A percentile compares a stretch with the other conserved stretches of the same genome.
Evolutionary conservation across 2,329 filamentous ascomycete genomes (phyloP).

Genomic region (Diaporthe destruens): DNA sequence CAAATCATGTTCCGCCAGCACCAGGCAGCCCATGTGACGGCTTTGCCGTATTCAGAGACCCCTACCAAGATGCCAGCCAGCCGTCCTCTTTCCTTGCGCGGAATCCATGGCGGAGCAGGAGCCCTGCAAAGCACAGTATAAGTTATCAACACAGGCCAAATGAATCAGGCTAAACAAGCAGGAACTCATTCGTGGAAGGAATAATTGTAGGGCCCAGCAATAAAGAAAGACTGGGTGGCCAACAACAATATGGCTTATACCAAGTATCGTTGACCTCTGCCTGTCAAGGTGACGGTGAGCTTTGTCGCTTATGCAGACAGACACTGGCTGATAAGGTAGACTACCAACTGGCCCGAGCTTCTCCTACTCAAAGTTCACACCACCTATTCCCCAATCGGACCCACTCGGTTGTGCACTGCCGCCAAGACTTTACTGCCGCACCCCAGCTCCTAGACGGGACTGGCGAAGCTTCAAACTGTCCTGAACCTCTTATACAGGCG

Average conservation of each 20-base stretch:
- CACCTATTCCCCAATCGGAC: constrained; percentile 23
- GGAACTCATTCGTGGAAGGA: background rate
- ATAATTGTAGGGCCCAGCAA: background rate
- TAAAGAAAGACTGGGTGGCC: background rate
- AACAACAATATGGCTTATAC: background rate
- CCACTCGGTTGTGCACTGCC: constrained; percentile 8
- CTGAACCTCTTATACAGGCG: constrained; percentile 40
- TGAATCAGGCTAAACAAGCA: background rate
- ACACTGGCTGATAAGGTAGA: background rate
- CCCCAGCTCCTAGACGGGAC: constrained; percentile 35
- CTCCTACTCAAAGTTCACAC: background rate
- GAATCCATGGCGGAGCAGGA: background rate
- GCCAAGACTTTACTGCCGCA: constrained; percentile 41
- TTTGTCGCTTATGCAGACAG: background rate
- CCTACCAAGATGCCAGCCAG: background rate
- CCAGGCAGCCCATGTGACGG: background rate
- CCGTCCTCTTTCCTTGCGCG: background rate
- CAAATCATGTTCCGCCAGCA: background rate
- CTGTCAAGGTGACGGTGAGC: background rate
- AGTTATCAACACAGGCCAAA: background rate
- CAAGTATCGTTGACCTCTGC: background rate
- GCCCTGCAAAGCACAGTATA: background rate
- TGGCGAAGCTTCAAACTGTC: constrained; percentile 45
- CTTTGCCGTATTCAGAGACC: background rate
- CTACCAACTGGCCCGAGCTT: constrained; percentile 7